Evolutionary conservation across 2,329 filamentous ascomycete genomes (phyloP), one percentile per base, ranked within the genome.

Genomic region (Colletotrichum caudatum): DNA sequence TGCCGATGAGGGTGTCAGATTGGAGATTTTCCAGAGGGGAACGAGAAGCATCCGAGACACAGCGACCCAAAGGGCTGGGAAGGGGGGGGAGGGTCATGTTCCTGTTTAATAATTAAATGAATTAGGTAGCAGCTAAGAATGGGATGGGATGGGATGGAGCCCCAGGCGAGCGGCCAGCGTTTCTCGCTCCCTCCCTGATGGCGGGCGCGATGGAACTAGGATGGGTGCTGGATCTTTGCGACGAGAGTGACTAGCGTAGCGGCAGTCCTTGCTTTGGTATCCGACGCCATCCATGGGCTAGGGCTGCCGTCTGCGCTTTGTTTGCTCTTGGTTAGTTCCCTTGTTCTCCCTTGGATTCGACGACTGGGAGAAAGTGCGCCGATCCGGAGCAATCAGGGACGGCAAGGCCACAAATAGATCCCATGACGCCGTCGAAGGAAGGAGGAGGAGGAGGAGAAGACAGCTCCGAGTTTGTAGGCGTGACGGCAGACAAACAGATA

Each of bases 201-300:
- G 58, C 12, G 59, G 16, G 59, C 41, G 20, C 51, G 60, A 64
- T 51, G 50, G 65, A 64, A 29, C 59, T 56, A 48, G 69, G 60
- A 69, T 64, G 53, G 65, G 44, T 23, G 44, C 65, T 69, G 60
- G 50, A 60, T 72, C 39, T 60, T 56, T 69, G 53, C 65, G 60
- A 60, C 59, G 65, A 69, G 26, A 60, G 48, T 54, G 37, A 50
- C 66, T 72, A 72, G 69, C 69, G 69, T 72, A 72, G 69, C 69
- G 59, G 35, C 44, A 59, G 65, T 16, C 51, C 59, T 60, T 56
- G 60, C 46, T 60, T 64, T 44, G 33, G 35, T 6, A 41, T 71
- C 48, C 65, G 48, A 69, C 54, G 59, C 65, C 33, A 72, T 57
- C 65, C 33, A 72, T 57, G 67, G 60, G 20, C 66, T 64, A 26